Conservation (phyloP, 129 eudicot genomes). For the Centaurea solstitialis region DNA sequence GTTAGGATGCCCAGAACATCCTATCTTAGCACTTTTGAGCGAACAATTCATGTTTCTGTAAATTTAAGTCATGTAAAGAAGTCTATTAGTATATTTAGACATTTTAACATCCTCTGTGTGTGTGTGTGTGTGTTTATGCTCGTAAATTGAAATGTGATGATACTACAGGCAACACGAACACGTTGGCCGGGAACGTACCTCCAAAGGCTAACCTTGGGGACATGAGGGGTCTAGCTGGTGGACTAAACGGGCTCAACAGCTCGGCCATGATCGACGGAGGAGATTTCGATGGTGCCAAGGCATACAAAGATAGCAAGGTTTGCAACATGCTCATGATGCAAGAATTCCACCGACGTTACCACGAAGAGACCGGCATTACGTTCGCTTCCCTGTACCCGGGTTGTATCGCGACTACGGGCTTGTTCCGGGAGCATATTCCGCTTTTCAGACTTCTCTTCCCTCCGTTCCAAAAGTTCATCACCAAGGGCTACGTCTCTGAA, state of each 20-base stretch:
- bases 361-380: constrained; percentile 89
- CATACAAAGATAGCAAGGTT: constrained; percentile 93
- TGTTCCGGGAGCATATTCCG: constrained; percentile 91
- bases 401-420: constrained; percentile 92
- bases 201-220: constrained; percentile 91
- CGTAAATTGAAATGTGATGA: constrained; percentile 5
- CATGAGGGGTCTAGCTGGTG: constrained; percentile 76
- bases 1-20: no score
- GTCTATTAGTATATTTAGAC: background rate
- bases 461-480: constrained; percentile 89
- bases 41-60: no score
- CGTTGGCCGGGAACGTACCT: constrained; percentile 88
- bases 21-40: no score
- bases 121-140: background rate
- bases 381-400: constrained; percentile 93
- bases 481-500: constrained; percentile 87
- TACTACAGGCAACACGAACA: constrained; percentile 70
- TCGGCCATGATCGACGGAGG: constrained; percentile 94
- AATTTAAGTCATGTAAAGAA: background rate
- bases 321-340: constrained; percentile 97
- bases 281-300: constrained; percentile 82
- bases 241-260: constrained; percentile 72
- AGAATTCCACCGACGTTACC: constrained; percentile 86
- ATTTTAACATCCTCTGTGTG: background rate
- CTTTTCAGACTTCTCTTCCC: constrained; percentile 82